Evolutionary conservation across 225 moss, liverwort and hornwort genomes (phyloP), one percentile per base, ranked within the genome.

Genomic region (Straminergon stramineum): DNA sequence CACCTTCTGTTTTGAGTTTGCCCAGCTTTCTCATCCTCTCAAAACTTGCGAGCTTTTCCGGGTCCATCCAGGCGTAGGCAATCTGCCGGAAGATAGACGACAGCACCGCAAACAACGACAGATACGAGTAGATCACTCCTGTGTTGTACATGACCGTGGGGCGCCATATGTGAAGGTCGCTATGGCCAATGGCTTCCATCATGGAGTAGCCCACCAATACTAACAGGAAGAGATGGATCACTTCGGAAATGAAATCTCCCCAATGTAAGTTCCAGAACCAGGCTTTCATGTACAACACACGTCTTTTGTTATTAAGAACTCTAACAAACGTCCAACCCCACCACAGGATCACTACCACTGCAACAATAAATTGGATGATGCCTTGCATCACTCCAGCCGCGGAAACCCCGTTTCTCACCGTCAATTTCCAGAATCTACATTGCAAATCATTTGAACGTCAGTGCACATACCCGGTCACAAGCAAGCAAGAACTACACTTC

Each of bases 251-350:
- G 70, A 91, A 93, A 62, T 93, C 88, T 17, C 87, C 91, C 91
- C 94, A 92, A 9, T 91, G 87, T 32, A 87, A 66, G 53, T 90
- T 90, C 88, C 84, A 90, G 68, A 94, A 91, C 93, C 91, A 93
- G 56, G n/a, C 70, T 65, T 85, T 85, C 67, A 92, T 16, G 43
- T 84, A 77, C 21, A 60, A 3, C 19, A 23, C 65, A 0, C 78
- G 41, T 48, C 1, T 67, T 57, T 37, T 27, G 6, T 68, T 57
- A 20, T 17, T 8, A 23, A 77, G 53, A 53, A 8, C n/a, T 34
- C 15, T 56, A 30, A 80, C 15, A 24, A 93, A 84, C 19, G 5
- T 63, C 57, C 64, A 24, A 27, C 88, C 88, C 94, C 94, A 94
- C 75, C 52, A 55, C 7, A 76, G 3, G 11, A 13, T 57, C 64